Evolutionary conservation across 768 basidiomycete species (phyloP).

Genomic region (Hebeloma cylindrosporum): DNA sequence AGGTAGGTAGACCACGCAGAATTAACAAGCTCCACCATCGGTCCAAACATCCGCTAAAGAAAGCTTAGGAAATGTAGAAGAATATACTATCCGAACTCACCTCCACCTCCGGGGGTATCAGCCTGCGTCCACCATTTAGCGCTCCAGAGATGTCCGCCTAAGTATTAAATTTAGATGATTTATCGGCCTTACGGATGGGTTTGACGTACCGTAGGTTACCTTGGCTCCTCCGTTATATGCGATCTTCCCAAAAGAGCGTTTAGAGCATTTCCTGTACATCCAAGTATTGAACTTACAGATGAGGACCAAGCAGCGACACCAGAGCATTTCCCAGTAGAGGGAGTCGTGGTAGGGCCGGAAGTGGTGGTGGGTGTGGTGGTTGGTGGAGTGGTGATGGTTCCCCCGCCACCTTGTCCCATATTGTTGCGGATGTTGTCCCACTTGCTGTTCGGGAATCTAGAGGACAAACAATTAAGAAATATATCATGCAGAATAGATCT

Average conservation of each 20-base stretch:
- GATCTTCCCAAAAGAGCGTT: conserved; percentile 26
- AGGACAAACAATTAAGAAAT: background rate
- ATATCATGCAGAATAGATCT: background rate
- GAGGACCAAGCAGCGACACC: conserved; percentile 51
- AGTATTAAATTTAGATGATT: conserved; percentile 4
- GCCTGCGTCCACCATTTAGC: conserved; percentile 65
- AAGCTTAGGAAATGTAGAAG: background rate
- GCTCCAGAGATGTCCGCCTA: conserved; percentile 56
- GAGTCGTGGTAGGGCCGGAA: conserved; percentile 21
- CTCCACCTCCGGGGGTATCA: conserved; percentile 53
- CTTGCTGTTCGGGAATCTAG: conserved; percentile 64
- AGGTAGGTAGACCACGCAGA: too few relatives aligned
- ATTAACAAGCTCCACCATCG: conserved; percentile 47
- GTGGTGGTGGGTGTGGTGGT: conserved; percentile 15
- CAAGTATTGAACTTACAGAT: conserved; percentile 25
- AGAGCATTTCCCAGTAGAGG: conserved; percentile 35
- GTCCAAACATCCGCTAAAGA: conserved; percentile 54
- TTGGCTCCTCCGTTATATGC: conserved; percentile 47
- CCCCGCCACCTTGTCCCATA: conserved; percentile 42
- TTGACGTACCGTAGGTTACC: conserved; percentile 44
- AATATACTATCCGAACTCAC: conserved; percentile 29
- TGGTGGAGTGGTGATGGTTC: conserved; percentile 19
- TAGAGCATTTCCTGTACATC: background rate
- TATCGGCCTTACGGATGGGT: background rate
- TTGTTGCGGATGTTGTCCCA: conserved; percentile 71